A percentile compares a stretch with the other conserved stretches of the same genome.
Conservation (phyloP, 305 asterid genomes). For the Ilex paraguariensis region DNA sequence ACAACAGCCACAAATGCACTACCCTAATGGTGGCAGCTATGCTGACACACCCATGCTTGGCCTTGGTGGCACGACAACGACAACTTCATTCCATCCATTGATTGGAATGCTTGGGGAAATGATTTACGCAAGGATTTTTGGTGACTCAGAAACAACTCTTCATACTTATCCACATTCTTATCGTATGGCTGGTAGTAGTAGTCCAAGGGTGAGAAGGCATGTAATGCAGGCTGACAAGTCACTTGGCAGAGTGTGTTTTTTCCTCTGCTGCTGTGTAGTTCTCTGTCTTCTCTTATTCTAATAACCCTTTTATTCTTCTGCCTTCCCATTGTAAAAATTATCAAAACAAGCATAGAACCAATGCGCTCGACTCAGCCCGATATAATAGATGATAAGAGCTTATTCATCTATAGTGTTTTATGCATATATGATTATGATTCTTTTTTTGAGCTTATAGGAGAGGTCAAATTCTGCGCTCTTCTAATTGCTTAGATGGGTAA, state of each 20-base stretch:
- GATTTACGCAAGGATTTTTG: slow-evolving; percentile 71
- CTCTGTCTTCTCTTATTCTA: slow-evolving; percentile 60
- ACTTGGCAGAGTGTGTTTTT: slow-evolving; percentile 55
- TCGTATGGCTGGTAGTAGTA: slow-evolving; percentile 31
- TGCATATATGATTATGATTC: no score
- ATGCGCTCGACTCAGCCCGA: no score
- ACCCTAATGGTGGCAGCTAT: slow-evolving; percentile 5
- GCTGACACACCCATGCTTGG: slow-evolving; percentile 21
- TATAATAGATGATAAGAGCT: no score
- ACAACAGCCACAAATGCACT: slow-evolving; percentile 10
- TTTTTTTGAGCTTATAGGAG: no score
- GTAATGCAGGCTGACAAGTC: slow-evolving; percentile 53
- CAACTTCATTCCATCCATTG: slow-evolving; percentile 22
- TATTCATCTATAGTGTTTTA: no score
- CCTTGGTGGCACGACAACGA: slow-evolving; percentile 13
- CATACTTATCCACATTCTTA: slow-evolving; percentile 60
- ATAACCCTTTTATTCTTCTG: not conserved
- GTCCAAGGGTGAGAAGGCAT: slow-evolving; percentile 64
- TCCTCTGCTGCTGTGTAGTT: slow-evolving; percentile 56
- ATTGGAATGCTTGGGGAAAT: slow-evolving; percentile 73
- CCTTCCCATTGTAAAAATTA: not conserved
- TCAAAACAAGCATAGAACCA: no score
- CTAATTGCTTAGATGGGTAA: no score
- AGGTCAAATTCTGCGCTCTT: no score
- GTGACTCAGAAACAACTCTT: slow-evolving; percentile 57